These are phyloP conservation scores for Metschnikowia picachoensis DNA, from an alignment of 805 yeast genomes.

Conservation along the genomic window DNA sequence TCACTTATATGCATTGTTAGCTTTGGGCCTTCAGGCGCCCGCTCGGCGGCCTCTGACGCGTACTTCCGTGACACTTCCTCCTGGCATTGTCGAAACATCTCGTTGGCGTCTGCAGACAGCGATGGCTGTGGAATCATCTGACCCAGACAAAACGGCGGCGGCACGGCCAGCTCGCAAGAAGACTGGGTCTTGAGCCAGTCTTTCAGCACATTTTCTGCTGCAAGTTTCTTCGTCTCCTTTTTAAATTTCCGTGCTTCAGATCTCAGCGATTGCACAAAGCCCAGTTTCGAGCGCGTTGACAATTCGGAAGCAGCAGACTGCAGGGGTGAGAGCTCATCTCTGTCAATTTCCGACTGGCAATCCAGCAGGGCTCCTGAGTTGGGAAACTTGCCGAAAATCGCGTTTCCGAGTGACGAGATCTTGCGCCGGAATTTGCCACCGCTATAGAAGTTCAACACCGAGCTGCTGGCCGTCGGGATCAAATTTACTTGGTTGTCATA, in stretches of 20 bases:
- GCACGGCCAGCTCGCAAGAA: neutral
- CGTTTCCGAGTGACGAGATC: slow-evolving; percentile 3
- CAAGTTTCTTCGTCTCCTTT: neutral
- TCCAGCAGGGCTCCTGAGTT: neutral
- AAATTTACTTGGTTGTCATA: slow-evolving; percentile 1
- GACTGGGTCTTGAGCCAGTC: slow-evolving; percentile 1
- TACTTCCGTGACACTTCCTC: neutral
- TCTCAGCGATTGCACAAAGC: neutral
- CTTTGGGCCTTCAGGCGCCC: neutral
- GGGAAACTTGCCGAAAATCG: slow-evolving; percentile 3
- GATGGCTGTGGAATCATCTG: slow-evolving; percentile 1
- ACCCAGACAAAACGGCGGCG: neutral
- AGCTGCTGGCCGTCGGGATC: slow-evolving; percentile 1
- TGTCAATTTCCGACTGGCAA: neutral
- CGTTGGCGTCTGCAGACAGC: neutral
- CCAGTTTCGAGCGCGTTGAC: neutral
- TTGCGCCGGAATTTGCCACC: slow-evolving; percentile 6
- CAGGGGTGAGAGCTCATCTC: neutral
- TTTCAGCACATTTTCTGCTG: neutral
- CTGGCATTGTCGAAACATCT: neutral
- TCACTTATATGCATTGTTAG: neutral
- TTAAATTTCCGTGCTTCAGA: neutral
- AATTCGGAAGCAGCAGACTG: neutral
- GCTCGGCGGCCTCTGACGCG: neutral
- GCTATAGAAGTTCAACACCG: slow-evolving; percentile 3